Evolutionary conservation across 495 filamentous ascomycete species (phyloP).

Genomic region (Aspergillus haitiensis): DNA sequence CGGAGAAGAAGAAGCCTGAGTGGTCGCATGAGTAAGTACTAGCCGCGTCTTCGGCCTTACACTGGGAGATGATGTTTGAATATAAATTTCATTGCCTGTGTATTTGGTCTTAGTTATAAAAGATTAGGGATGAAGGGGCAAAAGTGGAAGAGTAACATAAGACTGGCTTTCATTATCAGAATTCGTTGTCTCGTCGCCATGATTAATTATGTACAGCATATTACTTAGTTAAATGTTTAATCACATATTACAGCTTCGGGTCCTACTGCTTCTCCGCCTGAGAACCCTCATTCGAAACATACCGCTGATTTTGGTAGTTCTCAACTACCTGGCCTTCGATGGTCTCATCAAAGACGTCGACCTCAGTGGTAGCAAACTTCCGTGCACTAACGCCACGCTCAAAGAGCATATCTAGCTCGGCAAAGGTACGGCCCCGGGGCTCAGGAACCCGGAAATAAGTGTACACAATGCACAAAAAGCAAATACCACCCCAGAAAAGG

Average conservation of each 20-base stretch:
- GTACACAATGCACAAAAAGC: constrained; percentile 72
- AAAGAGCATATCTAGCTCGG: constrained; percentile 74
- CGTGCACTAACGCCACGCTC: constrained; percentile 63
- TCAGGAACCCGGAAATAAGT: constrained; percentile 76
- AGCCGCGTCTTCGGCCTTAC: too few relatives aligned
- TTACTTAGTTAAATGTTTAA: neutral
- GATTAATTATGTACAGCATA: constrained; percentile 16
- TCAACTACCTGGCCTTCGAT: constrained; percentile 52
- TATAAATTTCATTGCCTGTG: neutral
- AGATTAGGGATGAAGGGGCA: too few relatives aligned
- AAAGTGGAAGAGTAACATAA: neutral
- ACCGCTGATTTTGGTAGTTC: constrained; percentile 42
- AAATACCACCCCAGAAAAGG: constrained; percentile 80
- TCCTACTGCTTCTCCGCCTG: constrained; percentile 32
- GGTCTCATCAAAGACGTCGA: constrained; percentile 66
- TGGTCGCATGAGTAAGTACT: constrained; percentile 74
- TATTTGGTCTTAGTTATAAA: too few relatives aligned
- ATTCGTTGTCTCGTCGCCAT: constrained; percentile 14
- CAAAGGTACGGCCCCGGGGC: constrained; percentile 67
- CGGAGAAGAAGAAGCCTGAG: constrained; percentile 88
- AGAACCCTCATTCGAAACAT: constrained; percentile 30
- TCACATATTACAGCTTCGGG: neutral
- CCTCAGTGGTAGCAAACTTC: constrained; percentile 63
- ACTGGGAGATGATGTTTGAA: neutral
- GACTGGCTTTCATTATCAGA: constrained; percentile 10